Base-by-base conservation (phyloP, 495 filamentous ascomycete species). In the Podospora pseudoanserina region DNA sequence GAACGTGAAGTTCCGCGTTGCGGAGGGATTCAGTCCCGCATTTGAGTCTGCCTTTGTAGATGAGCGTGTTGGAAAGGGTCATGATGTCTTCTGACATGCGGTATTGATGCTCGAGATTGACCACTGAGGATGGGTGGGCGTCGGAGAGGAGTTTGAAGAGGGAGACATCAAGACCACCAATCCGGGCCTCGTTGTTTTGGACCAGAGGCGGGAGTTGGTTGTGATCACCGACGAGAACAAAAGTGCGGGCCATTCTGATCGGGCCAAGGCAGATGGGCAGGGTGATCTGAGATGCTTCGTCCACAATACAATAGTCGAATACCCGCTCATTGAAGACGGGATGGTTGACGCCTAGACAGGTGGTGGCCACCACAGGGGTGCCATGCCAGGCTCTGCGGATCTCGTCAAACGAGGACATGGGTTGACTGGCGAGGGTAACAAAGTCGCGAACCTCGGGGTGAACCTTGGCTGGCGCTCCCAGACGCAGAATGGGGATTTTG, bases 51-150 rank as follows among this genome's bases (percentile, higher is more conserved):
- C 94, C 93, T 20, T 89, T 84, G 78, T 99, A 99, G 75, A 99
- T 97, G 30, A 99, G 87, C 5, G 86, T 91, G 80, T 97, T 98
- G 65, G 92, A 93, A 27, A 99, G 86, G 15, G 88, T 85, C 95
- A 98, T 98, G 64, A 99, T 90, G 34, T 98, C 94, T 60, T 93
- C 90, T 73, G 92, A 96, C 95, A 99, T 99, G 71, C 95, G 92
- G 73, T 99, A 99, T 76, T 99, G 95, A 71, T 96, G 92, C 72
- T 94, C 93, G 2, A 99, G 87, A 69, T 90, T 94, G 70, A 94
- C 91, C 13, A 98, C 93, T 1, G 93, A 92, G 26, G 86, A 76
- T 0, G 95, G 95, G 70, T 97, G 93, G 0, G 84, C 84, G 72
- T 98, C 94, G 18, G 91, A 97, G 26, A 99, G 87, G 11, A 93